phyloP scores from a whole-genome alignment of 2,329 filamentous ascomycete genomes.

The Clarireedia homoeocarpa region DNA sequence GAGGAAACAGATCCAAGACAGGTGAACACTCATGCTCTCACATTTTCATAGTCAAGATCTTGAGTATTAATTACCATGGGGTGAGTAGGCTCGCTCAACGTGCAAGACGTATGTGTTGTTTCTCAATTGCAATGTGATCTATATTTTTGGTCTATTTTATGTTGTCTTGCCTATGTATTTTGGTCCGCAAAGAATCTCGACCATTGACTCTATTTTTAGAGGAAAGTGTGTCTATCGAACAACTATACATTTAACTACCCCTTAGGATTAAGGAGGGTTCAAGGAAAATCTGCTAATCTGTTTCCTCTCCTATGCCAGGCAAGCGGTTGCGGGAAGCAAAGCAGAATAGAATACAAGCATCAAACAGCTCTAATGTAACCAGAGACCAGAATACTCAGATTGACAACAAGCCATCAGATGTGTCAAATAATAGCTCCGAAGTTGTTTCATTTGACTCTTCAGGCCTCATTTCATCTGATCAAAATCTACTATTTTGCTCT shows the following conservation, averaged over 20 bases:
- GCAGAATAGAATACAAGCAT: background rate
- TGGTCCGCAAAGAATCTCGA: too few relatives aligned
- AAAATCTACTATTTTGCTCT: background rate
- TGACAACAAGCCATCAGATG: background rate
- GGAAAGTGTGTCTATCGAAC: too few relatives aligned
- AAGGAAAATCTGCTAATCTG: background rate
- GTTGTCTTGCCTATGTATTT: too few relatives aligned
- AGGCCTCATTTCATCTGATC: background rate
- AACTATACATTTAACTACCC: background rate
- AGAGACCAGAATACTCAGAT: background rate
- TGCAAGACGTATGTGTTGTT: background rate
- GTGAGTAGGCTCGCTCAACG: background rate
- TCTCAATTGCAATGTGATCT: background rate
- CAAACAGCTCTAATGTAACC: background rate
- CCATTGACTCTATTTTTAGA: too few relatives aligned
- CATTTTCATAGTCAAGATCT: background rate
- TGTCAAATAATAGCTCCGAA: background rate
- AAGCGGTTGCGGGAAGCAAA: background rate
- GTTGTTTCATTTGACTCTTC: background rate
- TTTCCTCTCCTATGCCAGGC: background rate
- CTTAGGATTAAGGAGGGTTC: background rate
- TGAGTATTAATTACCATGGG: background rate
- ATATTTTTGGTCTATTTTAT: background rate
- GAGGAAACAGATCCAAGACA: background rate
- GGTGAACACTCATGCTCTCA: background rate